Conservation (phyloP, 2,329 filamentous ascomycete genomes). For the Tympanopsis confertula region DNA sequence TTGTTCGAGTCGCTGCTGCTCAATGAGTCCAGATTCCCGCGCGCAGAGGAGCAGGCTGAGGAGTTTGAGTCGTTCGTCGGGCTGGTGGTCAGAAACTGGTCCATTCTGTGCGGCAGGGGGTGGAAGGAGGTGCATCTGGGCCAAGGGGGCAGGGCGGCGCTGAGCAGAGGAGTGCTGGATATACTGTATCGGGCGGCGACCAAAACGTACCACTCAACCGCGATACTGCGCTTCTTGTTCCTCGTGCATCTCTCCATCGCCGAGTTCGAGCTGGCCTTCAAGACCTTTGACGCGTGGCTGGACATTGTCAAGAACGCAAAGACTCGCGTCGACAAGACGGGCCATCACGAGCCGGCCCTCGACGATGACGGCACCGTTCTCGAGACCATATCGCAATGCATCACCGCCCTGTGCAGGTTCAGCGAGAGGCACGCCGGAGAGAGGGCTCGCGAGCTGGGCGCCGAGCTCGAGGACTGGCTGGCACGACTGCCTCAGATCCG, state of each 20-base stretch:
- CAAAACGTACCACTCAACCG: conserved; percentile 89
- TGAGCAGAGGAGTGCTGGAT: conserved; percentile 70
- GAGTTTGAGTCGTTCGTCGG: conserved; percentile 77
- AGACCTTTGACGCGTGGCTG: conserved; percentile 83
- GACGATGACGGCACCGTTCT: conserved; percentile 71
- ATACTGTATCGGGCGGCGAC: conserved; percentile 82
- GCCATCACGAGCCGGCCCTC: conserved; percentile 57
- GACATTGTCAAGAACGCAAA: conserved; percentile 79
- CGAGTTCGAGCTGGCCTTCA: conserved; percentile 84
- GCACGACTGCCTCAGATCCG: conserved; percentile 37
- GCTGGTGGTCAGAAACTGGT: conserved; percentile 75
- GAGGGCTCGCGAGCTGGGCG: conserved; percentile 62
- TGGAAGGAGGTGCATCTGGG: conserved; percentile 77
- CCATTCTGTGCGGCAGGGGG: conserved; percentile 62
- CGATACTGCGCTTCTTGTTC: conserved; percentile 77
- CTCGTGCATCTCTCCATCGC: conserved; percentile 76
- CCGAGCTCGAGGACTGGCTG: conserved; percentile 65
- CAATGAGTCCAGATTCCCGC: conserved; percentile 71
- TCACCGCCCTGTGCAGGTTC: conserved; percentile 72
- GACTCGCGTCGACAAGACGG: conserved; percentile 69
- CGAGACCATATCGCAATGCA: conserved; percentile 67
- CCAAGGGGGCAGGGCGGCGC: conserved; percentile 63
- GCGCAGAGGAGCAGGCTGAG: conserved; percentile 64
- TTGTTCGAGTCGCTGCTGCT: conserved; percentile 72
- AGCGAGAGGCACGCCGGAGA: conserved; percentile 65